phyloP scores from a whole-genome alignment of 768 basidiomycete species.

The Lepiota venenata region DNA sequence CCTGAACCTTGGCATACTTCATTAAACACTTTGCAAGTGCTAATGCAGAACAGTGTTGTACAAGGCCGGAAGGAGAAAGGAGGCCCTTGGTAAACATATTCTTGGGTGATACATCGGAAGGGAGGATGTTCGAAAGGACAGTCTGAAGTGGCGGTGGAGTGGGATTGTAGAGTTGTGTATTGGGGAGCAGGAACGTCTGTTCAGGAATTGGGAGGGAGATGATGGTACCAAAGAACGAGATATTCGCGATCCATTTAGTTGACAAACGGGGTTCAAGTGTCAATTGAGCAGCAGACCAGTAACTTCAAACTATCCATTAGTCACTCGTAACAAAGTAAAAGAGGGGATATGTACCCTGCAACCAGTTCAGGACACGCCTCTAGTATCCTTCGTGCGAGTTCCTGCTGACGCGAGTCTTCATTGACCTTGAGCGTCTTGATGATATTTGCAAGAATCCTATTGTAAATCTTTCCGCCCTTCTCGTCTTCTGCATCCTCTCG shows the following conservation, averaged over 20 bases:
- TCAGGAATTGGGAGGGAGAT: conserved; percentile 74
- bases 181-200: conserved; percentile 54
- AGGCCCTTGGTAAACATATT: conserved; percentile 79
- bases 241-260: conserved; percentile 88
- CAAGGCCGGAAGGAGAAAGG: conserved; percentile 65
- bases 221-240: conserved; percentile 76
- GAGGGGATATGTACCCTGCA: conserved; percentile 48
- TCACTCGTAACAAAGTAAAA: background rate
- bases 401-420: conserved; percentile 83
- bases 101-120: conserved; percentile 68
- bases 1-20: conserved; percentile 61
- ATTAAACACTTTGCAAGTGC: conserved; percentile 70
- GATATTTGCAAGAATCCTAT: conserved; percentile 79
- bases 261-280: conserved; percentile 86
- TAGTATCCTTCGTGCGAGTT: conserved; percentile 79
- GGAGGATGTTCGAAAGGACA: conserved; percentile 79
- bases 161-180: conserved; percentile 51
- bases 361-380: conserved; percentile 84
- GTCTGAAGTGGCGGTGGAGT: conserved; percentile 69
- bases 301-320: conserved; percentile 37
- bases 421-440: conserved; percentile 79
- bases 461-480: conserved; percentile 55
- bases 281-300: conserved; percentile 64
- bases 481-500: conserved; percentile 52
- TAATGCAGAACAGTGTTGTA: conserved; percentile 83